Conservation (phyloP, 208 protist genomes). For the Trypanosoma lewisi region DNA sequence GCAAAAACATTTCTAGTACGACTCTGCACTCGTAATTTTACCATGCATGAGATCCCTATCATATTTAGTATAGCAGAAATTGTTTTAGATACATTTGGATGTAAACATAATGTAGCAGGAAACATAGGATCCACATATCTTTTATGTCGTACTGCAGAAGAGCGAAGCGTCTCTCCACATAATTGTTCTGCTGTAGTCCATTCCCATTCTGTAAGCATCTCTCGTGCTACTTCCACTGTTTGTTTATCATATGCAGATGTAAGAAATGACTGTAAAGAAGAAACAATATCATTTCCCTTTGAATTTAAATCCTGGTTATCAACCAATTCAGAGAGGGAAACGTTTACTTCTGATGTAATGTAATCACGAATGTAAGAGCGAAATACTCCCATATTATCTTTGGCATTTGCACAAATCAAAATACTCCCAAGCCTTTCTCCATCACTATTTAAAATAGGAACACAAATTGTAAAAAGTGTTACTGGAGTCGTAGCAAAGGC, state of each 20-base stretch:
- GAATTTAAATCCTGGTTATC: conserved; percentile 21
- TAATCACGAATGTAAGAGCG: conserved; percentile 83
- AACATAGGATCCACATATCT: conserved; percentile 67
- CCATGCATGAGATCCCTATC: conserved; percentile 33
- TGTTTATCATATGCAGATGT: conserved; percentile 46
- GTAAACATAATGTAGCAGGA: conserved; percentile 72
- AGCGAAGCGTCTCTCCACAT: conserved; percentile 59
- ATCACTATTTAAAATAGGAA: conserved; percentile 55
- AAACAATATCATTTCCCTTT: conserved; percentile 2
- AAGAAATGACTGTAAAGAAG: conserved; percentile 52
- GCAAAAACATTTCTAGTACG: conserved; percentile 57
- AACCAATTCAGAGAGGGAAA: conserved; percentile 41
- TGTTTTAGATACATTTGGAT: conserved; percentile 60
- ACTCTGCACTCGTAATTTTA: conserved; percentile 67
- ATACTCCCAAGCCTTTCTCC: conserved; percentile 68
- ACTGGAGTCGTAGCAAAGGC: conserved; percentile 72
- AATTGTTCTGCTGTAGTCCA: conserved; percentile 87
- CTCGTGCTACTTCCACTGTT: conserved; percentile 62
- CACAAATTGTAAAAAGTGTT: conserved; percentile 73
- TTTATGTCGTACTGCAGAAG: conserved; percentile 32
- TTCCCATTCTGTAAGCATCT: conserved; percentile 87
- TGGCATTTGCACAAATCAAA: conserved; percentile 84
- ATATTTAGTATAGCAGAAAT: conserved; percentile 42
- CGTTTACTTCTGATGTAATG: conserved; percentile 49
- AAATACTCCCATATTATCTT: conserved; percentile 78